Evolutionary conservation across 345 rosid genomes (phyloP), one percentile per base, ranked within the genome.

Genomic region (Euphorbia lathyris): DNA sequence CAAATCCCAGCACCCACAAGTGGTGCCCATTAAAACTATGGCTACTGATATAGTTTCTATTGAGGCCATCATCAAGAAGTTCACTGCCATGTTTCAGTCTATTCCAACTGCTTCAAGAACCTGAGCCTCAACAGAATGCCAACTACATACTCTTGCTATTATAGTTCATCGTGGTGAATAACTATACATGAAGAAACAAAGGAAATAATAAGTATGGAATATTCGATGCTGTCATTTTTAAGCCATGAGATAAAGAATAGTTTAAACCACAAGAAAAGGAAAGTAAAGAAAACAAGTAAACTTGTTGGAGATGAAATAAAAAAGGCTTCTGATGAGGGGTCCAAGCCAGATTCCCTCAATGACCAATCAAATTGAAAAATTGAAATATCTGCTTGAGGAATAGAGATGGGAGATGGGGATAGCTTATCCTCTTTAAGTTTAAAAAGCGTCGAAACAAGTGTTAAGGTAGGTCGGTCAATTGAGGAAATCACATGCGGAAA

Each of bases 101-200:
- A 86, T 80, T 3, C 79, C 86, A 47, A 79, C 63, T 20, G 81
- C 80, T 60, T 87, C 94, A 65, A 90, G 74, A 55, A 88, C n/a
- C n/a, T n/a, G n/a, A n/a, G n/a, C 82, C 87, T 88, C 95, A 7
- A 88, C 89, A 70, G 84, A 83, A 77, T 88, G 94, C 50, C 94
- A 87, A 27, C 80, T 82, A 12, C 86, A 86, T 26, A 85, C 86
- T 5, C 79, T 85, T 11, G 86, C 86, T 67, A 88, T 82, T 53
- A 81, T 86, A 1, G 91, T 51, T 82, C 67, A 42, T 84, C 86
- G 1, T 47, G 67, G 14, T 67, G 68, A 23, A 87, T 70, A 57
- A 84, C n/a, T 1, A 91, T 66, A 1, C 87, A 77, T 32, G 90
- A 86, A 7, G 87, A 14, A 9, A 43, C 16, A 6, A 22, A 63